Conservation (phyloP, 495 filamentous ascomycete genomes). For the Amniculicola lignicola region DNA sequence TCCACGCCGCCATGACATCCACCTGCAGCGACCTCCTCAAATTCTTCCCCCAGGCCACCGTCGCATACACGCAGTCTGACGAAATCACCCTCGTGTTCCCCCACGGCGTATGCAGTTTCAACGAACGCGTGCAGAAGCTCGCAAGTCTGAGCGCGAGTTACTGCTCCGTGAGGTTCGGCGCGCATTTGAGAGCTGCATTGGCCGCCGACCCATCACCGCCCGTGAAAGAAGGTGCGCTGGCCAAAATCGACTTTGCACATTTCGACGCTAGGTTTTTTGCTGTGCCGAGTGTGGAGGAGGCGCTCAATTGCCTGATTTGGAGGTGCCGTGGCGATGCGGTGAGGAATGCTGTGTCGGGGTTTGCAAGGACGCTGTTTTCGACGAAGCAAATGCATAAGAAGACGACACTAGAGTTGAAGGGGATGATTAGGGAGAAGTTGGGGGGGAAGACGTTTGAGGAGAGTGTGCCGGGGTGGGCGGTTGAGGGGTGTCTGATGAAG, state of each 20-base stretch:
- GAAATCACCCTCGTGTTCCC: conserved; percentile 28
- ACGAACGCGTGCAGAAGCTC: conserved; percentile 23
- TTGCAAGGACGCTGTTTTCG: conserved; percentile 19
- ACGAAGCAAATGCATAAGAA: conserved; percentile 15
- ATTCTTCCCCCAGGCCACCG: conserved; percentile 16
- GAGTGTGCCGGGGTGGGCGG: conserved; percentile 20
- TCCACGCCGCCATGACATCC: conserved; percentile 21
- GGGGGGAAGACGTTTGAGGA: conserved; percentile 9
- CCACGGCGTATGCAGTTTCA: conserved; percentile 12
- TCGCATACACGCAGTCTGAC: conserved; percentile 27
- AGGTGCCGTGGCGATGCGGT: conserved; percentile 22
- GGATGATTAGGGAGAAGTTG: conserved; percentile 19
- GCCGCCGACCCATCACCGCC: neutral
- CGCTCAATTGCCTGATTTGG: conserved; percentile 27
- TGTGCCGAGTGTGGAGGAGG: conserved; percentile 13
- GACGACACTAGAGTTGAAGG: conserved; percentile 9
- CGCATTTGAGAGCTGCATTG: conserved; percentile 6
- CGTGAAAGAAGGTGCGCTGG: neutral
- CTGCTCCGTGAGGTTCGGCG: conserved; percentile 17
- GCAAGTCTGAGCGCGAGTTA: conserved; percentile 19
- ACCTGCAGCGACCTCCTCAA: conserved; percentile 18
- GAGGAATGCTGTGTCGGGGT: conserved; percentile 16
- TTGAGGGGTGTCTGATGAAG: conserved; percentile 23
- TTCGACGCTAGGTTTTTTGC: conserved; percentile 21
- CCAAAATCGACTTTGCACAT: conserved; percentile 9